Conservation (phyloP, 129 eudicot genomes). For the Logfia minima region DNA sequence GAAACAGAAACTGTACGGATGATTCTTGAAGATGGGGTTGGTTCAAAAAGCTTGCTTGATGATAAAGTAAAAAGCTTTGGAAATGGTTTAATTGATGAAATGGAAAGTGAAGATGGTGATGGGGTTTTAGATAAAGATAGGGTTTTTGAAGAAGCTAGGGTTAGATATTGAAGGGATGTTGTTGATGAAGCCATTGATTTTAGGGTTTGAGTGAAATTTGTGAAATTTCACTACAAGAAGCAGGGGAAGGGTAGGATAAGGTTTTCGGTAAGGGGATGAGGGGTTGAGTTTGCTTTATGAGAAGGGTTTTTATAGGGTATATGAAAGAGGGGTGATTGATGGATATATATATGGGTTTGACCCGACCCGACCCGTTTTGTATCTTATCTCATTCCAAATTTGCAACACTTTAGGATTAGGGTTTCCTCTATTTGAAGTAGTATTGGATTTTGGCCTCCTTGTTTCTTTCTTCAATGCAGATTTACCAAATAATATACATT, state of each 20-base stretch:
- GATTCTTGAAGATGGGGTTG: slow-evolving; percentile 36
- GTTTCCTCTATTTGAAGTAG: slow-evolving; percentile 6
- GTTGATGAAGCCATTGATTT: slow-evolving; percentile 52
- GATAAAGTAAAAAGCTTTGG: slow-evolving; percentile 37
- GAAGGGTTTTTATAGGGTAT: slow-evolving; percentile 27
- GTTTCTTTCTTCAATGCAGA: too few relatives aligned
- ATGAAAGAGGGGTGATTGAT: not conserved
- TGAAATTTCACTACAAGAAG: not conserved
- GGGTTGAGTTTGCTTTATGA: slow-evolving; percentile 8
- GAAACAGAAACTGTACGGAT: slow-evolving; percentile 49
- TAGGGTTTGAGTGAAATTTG: slow-evolving; percentile 14
- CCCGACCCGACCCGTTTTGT: slow-evolving; percentile 31
- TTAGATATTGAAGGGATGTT: slow-evolving; percentile 50
- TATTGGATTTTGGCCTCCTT: not conserved
- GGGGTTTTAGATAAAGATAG: slow-evolving; percentile 42
- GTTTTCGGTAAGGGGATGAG: slow-evolving; percentile 35
- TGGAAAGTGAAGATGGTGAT: slow-evolving; percentile 28
- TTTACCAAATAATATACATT: too few relatives aligned
- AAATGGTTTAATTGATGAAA: slow-evolving; percentile 43
- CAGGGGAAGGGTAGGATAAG: slow-evolving; percentile 25
- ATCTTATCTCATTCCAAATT: slow-evolving; percentile 23
- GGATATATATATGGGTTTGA: slow-evolving; percentile 12
- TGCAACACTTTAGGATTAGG: slow-evolving; percentile 9
- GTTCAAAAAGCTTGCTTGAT: slow-evolving; percentile 26
- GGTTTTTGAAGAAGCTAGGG: slow-evolving; percentile 51